Evolutionary conservation across 352 stramenopile genomes (phyloP), one percentile per base, ranked within the genome.

Genomic region (Phytophthora vignae): DNA sequence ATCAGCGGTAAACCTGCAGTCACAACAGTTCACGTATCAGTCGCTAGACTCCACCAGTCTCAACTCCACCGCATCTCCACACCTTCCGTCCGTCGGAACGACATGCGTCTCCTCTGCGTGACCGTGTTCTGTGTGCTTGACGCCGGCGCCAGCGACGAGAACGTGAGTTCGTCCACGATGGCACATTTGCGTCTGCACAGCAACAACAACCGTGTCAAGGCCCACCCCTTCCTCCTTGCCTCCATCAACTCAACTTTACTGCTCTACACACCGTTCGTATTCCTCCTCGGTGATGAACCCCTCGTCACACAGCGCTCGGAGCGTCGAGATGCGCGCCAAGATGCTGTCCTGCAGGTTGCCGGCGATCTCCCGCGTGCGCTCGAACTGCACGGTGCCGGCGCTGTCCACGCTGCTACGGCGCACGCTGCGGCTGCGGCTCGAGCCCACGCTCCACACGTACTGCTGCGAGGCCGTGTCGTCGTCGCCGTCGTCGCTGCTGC

Each of bases 201-300:
- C 38, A 73, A 54, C 49, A 74, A 60, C 36, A 54, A 64, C 12
- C 12, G 54, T 22, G 36, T 60, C 31, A 67, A 60, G 2, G 27
- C 49, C 6, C 27, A 14, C 11, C 33, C 11, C 21, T 27, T 17
- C 48, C 9, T 25, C 33, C 11, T n/a, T 27, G 14, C 48, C 14
- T 25, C 9, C 27, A 44, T 49, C 4, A 54, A 15, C 27, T 27
- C 15, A 53, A 25, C 33, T 40, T 1, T 14, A 40, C 33, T 14
- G 2, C 33, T 14, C 33, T 12, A 42, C 76, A 10, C 54, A 91
- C 73, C 90, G 79, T 68, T 94, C 81, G 52, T 93, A 96, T 60
- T 96, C 90, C 25, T 95, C 83, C 19, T 81, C 76, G 3, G 84
- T 79, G 54, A 96, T 85, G 61, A 94, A 96, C 0, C 90, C 90